Evolutionary conservation across 2,329 filamentous ascomycete species (phyloP).

Genomic region (Phyllosticta citriasiana): DNA sequence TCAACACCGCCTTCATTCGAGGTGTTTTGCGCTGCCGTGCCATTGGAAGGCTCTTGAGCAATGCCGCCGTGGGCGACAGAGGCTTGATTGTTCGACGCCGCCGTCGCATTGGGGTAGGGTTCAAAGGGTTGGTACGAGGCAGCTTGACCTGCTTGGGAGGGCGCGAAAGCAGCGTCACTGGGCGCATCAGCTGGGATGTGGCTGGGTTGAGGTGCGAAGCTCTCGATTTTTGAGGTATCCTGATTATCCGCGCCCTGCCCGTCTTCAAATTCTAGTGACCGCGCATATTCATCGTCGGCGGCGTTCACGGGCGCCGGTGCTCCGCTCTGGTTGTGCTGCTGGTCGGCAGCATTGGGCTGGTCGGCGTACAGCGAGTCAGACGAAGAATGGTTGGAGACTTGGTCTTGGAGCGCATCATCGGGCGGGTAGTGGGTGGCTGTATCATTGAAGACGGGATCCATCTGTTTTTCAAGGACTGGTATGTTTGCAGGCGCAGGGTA

Average conservation of each 20-base stretch:
- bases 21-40: background rate
- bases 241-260: slow-evolving; percentile 21
- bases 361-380: slow-evolving; percentile 24
- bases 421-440: slow-evolving; percentile 47
- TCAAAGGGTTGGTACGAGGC: slow-evolving; percentile 13
- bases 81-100: slow-evolving; percentile 17
- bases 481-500: slow-evolving; percentile 59
- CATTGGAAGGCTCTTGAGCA: slow-evolving; percentile 18
- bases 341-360: slow-evolving; percentile 13
- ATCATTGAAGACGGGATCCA: slow-evolving; percentile 62
- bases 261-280: slow-evolving; percentile 19
- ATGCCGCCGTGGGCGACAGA: slow-evolving; percentile 19
- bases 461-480: slow-evolving; percentile 60
- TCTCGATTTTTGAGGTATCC: slow-evolving; percentile 30
- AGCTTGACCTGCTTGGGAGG: slow-evolving; percentile 21
- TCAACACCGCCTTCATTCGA: slow-evolving; percentile 28
- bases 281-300: slow-evolving; percentile 16
- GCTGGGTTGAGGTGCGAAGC: slow-evolving; percentile 22
- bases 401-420: slow-evolving; percentile 25
- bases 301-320: slow-evolving; percentile 17
- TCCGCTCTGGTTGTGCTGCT: slow-evolving; percentile 15
- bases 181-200: slow-evolving; percentile 22
- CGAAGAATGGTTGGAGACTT: slow-evolving; percentile 18
- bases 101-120: slow-evolving; percentile 11
- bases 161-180: slow-evolving; percentile 25